These are phyloP conservation scores for Xylaria digitata DNA, from an alignment of 2,329 filamentous ascomycete genomes.

Conservation along the genomic window DNA sequence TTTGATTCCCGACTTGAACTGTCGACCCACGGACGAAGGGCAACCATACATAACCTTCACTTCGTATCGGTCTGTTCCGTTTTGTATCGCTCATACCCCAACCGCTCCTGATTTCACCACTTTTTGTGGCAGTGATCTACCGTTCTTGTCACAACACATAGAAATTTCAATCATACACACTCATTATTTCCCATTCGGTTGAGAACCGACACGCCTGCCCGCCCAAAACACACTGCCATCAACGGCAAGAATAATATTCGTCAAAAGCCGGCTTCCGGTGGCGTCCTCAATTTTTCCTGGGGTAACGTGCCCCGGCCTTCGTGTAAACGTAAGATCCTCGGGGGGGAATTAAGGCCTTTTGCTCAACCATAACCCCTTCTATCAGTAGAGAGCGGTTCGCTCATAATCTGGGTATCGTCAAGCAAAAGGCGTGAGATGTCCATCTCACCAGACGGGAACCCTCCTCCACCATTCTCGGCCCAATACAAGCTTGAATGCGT, in stretches of 20 bases:
- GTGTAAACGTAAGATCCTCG: slow-evolving; percentile 7
- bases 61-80: slow-evolving; percentile 12
- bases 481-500: slow-evolving; percentile 58
- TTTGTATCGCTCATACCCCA: slow-evolving; percentile 15
- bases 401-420: slow-evolving; percentile 59
- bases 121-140: slow-evolving; percentile 17
- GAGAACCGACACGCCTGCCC: not conserved
- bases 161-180: slow-evolving; percentile 29
- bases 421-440: slow-evolving; percentile 70
- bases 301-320: not conserved
- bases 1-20: slow-evolving; percentile 29
- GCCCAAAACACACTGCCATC: not conserved
- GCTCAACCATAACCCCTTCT: slow-evolving; percentile 47
- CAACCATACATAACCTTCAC: slow-evolving; percentile 2
- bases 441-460: slow-evolving; percentile 64
- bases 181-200: not conserved
- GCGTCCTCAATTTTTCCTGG: not conserved
- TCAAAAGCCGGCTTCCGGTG: slow-evolving; percentile 7
- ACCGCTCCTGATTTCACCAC: not conserved
- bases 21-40: slow-evolving; percentile 24
- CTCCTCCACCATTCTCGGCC: slow-evolving; percentile 54
- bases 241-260: not conserved
- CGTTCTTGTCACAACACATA: slow-evolving; percentile 15
- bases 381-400: slow-evolving; percentile 43
- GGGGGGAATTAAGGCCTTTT: not conserved